These are phyloP conservation scores for Fragaria vesca DNA, from an alignment of 306 rosid genomes.

Conservation along the genomic window DNA sequence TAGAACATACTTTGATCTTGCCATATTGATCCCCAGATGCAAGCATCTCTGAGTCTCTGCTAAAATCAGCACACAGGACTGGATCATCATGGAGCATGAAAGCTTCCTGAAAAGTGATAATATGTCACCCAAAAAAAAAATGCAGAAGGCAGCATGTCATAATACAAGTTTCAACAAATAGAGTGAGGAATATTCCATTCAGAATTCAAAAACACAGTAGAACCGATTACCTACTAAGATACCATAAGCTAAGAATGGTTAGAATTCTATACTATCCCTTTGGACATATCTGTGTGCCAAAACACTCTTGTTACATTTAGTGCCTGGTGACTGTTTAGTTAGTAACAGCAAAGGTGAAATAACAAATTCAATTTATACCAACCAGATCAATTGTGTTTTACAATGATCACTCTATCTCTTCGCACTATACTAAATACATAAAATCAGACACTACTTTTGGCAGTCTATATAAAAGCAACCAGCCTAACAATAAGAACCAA, in stretches of 20 bases:
- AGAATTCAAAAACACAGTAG: background rate
- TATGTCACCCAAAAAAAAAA: slow-evolving; percentile 25
- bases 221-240: background rate
- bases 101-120: slow-evolving; percentile 62
- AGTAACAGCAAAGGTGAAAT: background rate
- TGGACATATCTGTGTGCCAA: background rate
- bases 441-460: background rate
- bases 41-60: slow-evolving; percentile 94
- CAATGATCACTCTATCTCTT: background rate
- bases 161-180: slow-evolving; percentile 20
- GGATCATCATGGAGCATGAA: slow-evolving; percentile 99
- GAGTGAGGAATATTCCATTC: background rate
- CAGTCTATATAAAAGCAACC: background rate
- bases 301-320: background rate
- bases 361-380: background rate
- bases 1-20: slow-evolving; percentile 81
- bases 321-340: background rate
- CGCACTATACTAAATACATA: background rate
- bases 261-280: background rate
- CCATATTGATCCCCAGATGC: slow-evolving; percentile 98
- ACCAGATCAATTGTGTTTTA: background rate
- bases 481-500: background rate
- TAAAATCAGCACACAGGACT: slow-evolving; percentile 91
- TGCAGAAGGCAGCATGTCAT: background rate
- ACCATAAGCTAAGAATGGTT: background rate